phyloP scores from a whole-genome alignment of 176 grass and related monocot genomes.

The Triticum timopheevii region DNA sequence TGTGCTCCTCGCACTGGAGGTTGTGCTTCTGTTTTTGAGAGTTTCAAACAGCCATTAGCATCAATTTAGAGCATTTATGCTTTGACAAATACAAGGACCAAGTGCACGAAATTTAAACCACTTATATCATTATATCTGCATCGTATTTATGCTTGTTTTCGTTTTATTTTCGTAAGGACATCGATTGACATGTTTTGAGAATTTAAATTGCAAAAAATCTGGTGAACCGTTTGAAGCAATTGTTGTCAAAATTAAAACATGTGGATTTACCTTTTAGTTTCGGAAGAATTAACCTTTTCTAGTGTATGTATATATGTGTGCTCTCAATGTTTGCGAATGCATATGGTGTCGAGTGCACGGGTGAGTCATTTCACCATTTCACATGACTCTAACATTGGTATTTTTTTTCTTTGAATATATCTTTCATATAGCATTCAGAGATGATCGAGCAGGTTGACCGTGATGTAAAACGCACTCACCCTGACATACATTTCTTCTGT shows the following conservation, averaged over 20 bases:
- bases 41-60: not conserved
- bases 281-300: not conserved
- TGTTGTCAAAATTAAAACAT: not conserved
- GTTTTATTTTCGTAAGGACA: not conserved
- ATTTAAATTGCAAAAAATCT: not conserved
- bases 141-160: not conserved
- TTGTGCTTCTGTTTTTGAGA: not conserved
- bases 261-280: not conserved
- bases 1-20: not conserved
- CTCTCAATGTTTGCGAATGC: not conserved
- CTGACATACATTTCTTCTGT: slow-evolving; percentile 92
- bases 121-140: not conserved
- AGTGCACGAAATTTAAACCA: not conserved
- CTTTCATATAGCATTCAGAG: slow-evolving; percentile 48
- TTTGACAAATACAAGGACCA: not conserved
- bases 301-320: not conserved
- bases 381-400: not conserved
- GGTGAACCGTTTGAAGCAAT: not conserved
- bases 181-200: not conserved
- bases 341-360: not conserved
- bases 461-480: slow-evolving; percentile 90
- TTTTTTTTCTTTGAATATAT: slow-evolving; percentile 15
- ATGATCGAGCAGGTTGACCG: slow-evolving; percentile 90
- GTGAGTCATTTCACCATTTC: not conserved
- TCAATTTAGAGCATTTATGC: not conserved